phyloP scores from a whole-genome alignment of 805 yeast genomes.

The Wickerhamomyces bovis region DNA sequence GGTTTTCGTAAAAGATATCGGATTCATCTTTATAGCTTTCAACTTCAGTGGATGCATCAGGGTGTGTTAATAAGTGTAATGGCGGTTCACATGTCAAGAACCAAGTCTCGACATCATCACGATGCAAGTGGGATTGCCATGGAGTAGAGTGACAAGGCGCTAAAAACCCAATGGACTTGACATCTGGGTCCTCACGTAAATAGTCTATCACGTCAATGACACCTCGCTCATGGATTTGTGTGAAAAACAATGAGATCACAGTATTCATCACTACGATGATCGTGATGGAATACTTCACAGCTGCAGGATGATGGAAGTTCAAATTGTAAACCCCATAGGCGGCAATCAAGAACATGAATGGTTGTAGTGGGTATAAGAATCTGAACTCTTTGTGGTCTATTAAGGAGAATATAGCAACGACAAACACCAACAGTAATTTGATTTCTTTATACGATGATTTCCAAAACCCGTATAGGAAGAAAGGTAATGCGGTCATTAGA shows the following conservation, averaged over 20 bases:
- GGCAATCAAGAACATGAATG: constrained; percentile 52
- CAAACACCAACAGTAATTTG: constrained; percentile 33
- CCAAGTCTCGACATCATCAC: constrained; percentile 53
- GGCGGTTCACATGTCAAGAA: constrained; percentile 93
- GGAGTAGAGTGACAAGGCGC: constrained; percentile 99
- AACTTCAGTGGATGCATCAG: constrained; percentile 29
- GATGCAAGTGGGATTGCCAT: constrained; percentile 79
- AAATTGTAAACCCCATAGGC: constrained; percentile 29
- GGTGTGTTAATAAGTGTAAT: constrained; percentile 28
- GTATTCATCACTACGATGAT: constrained; percentile 32
- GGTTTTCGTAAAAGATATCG: constrained; percentile 71
- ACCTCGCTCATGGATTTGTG: constrained; percentile 80
- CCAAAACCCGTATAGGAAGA: constrained; percentile 41
- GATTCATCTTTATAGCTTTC: constrained; percentile 73
- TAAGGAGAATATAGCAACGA: constrained; percentile 51
- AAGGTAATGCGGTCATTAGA: constrained; percentile 60
- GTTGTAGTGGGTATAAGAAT: constrained; percentile 80
- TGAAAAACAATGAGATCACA: constrained; percentile 42
- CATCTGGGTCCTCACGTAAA: constrained; percentile 36
- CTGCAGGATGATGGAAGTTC: constrained; percentile 13
- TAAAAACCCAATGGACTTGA: constrained; percentile 64
- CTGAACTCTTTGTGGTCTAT: constrained; percentile 88
- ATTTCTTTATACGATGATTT: constrained; percentile 19
- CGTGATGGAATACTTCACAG: constrained; percentile 15
- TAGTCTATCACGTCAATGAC: constrained; percentile 61